Base-by-base conservation (phyloP, 225 moss, liverwort and hornwort species). In the Climacium dendroides region DNA sequence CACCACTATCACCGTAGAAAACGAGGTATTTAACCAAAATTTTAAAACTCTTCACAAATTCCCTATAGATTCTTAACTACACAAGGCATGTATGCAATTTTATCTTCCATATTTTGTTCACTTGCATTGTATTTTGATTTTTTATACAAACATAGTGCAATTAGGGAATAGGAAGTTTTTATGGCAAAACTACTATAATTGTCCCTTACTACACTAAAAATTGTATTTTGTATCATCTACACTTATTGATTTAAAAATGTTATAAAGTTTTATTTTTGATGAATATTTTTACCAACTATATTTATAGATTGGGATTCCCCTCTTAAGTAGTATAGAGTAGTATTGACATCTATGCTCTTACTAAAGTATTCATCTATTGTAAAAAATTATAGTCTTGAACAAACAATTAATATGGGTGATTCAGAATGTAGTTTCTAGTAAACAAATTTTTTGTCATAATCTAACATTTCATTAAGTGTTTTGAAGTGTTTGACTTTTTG, bases 351-450 rank as follows among this genome's bases (percentile, higher is more conserved):
- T 63, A 17, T 32, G 32, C 32, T 69, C 7, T 69, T 39, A 10
- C 2, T 13, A 69, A 39, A 69, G 23, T 13, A 39, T 39, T 69
- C 7, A 69, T 39, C 39, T 69, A 39, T 13, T 0, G 0, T 39
- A 69, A 39, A 65, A 39, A 24, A 8, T 25, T 14, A 6, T 24
- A 25, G 4, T 0, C 14, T 41, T 41, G 5, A 13, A 0, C 41
- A 5, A 43, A 5, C 41, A 41, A 26, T 43, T 71, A 41, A 0
- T 43, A 70, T 26, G 0, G 1, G 0, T 26, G 9, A 15, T 14
- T 4, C 3, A 71, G 7, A n/a, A 43, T 41, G 43, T 3, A 71
- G 15, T 0, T 15, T 70, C 23, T 25, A 9, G 9, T 28, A 3
- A 41, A 71, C 19, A 73, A 47, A 45, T 2, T 73, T 28, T 2